A percentile compares a stretch with the other conserved stretches of the same genome.
These are phyloP conservation scores for Aureobasidium pullulans DNA, from an alignment of 2,329 filamentous ascomycete species.

Conservation along the genomic window DNA sequence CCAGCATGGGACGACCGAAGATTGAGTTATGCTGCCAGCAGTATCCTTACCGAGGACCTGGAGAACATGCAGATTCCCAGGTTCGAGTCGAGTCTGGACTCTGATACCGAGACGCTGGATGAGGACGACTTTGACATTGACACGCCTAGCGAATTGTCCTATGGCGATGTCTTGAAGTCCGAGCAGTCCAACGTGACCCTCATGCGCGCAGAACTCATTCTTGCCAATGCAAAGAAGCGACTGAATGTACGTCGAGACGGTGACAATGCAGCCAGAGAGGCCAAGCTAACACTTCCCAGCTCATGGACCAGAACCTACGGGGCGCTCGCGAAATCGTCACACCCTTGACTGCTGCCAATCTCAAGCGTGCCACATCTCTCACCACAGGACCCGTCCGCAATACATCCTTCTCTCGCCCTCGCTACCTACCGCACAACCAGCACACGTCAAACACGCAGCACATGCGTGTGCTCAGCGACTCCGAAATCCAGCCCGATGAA, in stretches of 20 bases:
- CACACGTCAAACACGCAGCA: constrained; percentile 38
- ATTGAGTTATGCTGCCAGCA: constrained; percentile 27
- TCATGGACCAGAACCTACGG: constrained; percentile 86
- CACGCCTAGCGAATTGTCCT: constrained; percentile 7
- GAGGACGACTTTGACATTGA: constrained; percentile 15
- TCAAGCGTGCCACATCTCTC: constrained; percentile 31
- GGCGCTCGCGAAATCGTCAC: constrained; percentile 54
- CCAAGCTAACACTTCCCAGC: constrained; percentile 41
- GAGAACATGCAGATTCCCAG: constrained; percentile 31
- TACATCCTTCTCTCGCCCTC: constrained; percentile 2
- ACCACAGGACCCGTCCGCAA: background rate
- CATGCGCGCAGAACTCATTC: constrained; percentile 77
- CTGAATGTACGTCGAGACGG: constrained; percentile 54
- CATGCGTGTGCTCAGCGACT: constrained; percentile 54
- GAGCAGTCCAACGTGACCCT: constrained; percentile 67
- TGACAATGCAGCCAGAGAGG: constrained; percentile 29
- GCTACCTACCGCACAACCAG: background rate
- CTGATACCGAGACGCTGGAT: constrained; percentile 22
- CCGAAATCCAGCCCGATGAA: constrained; percentile 39
- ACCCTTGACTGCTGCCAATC: constrained; percentile 30
- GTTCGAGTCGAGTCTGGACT: constrained; percentile 27
- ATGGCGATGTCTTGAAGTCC: background rate
- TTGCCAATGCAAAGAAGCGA: constrained; percentile 85
- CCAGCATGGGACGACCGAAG: constrained; percentile 13
- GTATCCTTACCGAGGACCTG: constrained; percentile 38